Evolutionary conservation across 192 early-diverging fungal species (phyloP).

Genomic region (Umbelopsis sp.): DNA sequence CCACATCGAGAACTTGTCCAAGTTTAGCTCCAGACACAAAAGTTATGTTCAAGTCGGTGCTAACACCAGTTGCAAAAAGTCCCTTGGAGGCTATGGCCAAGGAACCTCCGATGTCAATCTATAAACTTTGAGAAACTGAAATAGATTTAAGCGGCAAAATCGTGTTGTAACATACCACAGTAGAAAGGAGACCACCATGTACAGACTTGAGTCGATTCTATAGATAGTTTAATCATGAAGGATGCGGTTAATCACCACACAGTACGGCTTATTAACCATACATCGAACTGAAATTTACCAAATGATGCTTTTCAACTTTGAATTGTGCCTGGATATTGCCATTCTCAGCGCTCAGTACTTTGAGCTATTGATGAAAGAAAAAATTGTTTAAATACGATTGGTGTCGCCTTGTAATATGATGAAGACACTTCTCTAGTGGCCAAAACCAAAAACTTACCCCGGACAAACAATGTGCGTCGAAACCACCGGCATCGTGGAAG

Average conservation of each 20-base stretch:
- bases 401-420: too few species aligned
- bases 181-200: constrained; percentile 56
- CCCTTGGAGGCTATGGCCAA: constrained; percentile 55
- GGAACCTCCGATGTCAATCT: constrained; percentile 55
- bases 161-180: constrained; percentile 37
- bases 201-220: constrained; percentile 51
- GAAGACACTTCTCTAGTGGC: too few species aligned
- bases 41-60: constrained; percentile 60
- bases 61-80: constrained; percentile 55
- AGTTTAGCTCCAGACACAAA: constrained; percentile 52
- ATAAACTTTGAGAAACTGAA: neutral
- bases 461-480: constrained; percentile 17
- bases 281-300: constrained; percentile 36
- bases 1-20: constrained; percentile 48
- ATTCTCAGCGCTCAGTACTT: constrained; percentile 40
- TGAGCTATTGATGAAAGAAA: constrained; percentile 27
- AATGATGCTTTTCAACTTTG: constrained; percentile 47
- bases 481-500: constrained; percentile 17
- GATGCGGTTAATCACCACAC: neutral
- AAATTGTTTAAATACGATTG: too few species aligned
- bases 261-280: neutral
- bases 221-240: neutral
- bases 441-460: neutral
- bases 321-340: constrained; percentile 47
- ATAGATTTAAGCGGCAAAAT: too few species aligned